phyloP scores from a whole-genome alignment of 1,284 basidiomycete species.

The Pterulicium gracile region DNA sequence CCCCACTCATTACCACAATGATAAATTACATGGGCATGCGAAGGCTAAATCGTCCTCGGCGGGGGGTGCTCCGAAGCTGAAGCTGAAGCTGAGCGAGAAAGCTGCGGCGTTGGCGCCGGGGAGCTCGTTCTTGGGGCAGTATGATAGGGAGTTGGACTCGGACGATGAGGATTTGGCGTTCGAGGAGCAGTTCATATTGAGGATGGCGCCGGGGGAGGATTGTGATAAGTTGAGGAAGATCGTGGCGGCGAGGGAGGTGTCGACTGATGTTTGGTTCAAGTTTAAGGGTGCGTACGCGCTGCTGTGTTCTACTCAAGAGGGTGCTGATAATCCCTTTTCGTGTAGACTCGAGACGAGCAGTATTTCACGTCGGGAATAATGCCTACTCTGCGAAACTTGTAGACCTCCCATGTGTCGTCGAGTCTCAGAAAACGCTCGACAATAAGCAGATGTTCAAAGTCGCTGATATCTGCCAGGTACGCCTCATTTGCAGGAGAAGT shows the following conservation, averaged over 20 bases:
- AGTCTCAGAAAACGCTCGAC: constrained; percentile 95
- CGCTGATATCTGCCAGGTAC: constrained; percentile 93
- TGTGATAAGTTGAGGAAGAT: constrained; percentile 72
- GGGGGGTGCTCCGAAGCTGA: constrained; percentile 41
- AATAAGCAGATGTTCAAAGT: constrained; percentile 98
- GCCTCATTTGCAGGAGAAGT: constrained; percentile 9
- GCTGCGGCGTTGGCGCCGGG: constrained; percentile 65
- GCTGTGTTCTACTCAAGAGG: too few species aligned
- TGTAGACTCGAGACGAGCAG: constrained; percentile 85
- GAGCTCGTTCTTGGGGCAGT: constrained; percentile 77
- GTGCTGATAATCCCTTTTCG: constrained; percentile 7
- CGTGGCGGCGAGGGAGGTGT: constrained; percentile 69
- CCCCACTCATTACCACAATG: constrained; percentile 6
- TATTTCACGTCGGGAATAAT: constrained; percentile 80
- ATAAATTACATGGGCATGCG: not conserved
- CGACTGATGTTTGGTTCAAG: constrained; percentile 93
- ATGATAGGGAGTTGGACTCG: constrained; percentile 92
- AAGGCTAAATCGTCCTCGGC: not conserved
- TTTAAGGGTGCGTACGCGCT: constrained; percentile 68
- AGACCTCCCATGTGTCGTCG: constrained; percentile 90
- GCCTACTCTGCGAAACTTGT: constrained; percentile 90
- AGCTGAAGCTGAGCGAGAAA: constrained; percentile 76
- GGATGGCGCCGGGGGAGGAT: constrained; percentile 82
- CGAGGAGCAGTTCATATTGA: constrained; percentile 94
- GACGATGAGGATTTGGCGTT: constrained; percentile 91